phyloP scores from a whole-genome alignment of 2,329 filamentous ascomycete species.

The Westerdykella sp. region DNA sequence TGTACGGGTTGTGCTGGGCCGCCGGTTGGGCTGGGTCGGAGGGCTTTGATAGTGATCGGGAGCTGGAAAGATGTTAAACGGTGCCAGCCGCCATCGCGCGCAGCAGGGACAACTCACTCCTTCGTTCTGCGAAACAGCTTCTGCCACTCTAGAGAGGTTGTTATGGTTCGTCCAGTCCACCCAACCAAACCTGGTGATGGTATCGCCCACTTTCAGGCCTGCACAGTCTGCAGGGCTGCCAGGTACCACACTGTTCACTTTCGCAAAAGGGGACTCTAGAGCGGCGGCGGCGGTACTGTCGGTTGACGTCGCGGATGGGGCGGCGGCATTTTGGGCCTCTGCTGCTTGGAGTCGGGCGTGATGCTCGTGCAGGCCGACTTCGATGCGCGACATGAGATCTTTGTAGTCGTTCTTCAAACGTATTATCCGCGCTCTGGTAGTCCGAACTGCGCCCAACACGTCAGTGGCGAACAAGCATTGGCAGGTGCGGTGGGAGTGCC shows the following conservation, averaged over 20 bases:
- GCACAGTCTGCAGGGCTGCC: slow-evolving; percentile 77
- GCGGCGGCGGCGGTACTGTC: slow-evolving; percentile 24
- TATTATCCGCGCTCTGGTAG: slow-evolving; percentile 86
- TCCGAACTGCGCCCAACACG: slow-evolving; percentile 61
- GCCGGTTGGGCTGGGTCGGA: slow-evolving; percentile 43
- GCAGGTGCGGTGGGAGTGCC: slow-evolving; percentile 13
- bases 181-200: slow-evolving; percentile 76
- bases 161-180: slow-evolving; percentile 83
- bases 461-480: slow-evolving; percentile 11
- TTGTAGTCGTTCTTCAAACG: slow-evolving; percentile 90
- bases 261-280: slow-evolving; percentile 68
- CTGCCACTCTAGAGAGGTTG: slow-evolving; percentile 75
- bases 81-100: slow-evolving; percentile 5
- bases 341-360: slow-evolving; percentile 65
- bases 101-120: slow-evolving; percentile 56
- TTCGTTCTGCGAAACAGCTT: slow-evolving; percentile 84
- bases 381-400: slow-evolving; percentile 73
- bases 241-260: slow-evolving; percentile 73
- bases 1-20: slow-evolving; percentile 49
- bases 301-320: slow-evolving; percentile 16
- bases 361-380: slow-evolving; percentile 80
- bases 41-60: slow-evolving; percentile 60
- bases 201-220: slow-evolving; percentile 73
- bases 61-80: slow-evolving; percentile 46
- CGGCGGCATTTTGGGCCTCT: slow-evolving; percentile 37